A percentile compares a stretch with the other conserved stretches of the same genome.
These are phyloP conservation scores for Paramyrothecium sp. DNA, from an alignment of 2,329 filamentous ascomycete species.

Conservation along the genomic window DNA sequence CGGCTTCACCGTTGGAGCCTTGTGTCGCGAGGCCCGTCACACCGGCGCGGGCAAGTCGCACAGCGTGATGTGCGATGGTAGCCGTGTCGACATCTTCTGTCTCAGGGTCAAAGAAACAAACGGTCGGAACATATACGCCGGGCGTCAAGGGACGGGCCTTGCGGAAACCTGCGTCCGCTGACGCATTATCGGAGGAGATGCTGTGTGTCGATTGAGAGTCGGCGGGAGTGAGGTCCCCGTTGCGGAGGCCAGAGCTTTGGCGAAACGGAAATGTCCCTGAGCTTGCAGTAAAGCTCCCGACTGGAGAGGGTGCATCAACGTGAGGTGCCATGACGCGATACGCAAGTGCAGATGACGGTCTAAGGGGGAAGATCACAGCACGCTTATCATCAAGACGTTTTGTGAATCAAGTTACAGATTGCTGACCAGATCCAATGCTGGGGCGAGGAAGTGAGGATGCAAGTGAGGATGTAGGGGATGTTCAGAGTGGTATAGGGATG, in stretches of 20 bases:
- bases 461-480: too few species aligned
- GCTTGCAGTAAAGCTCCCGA: slow-evolving; percentile 12
- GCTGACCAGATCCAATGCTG: too few species aligned
- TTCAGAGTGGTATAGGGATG: too few species aligned
- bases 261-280: slow-evolving; percentile 36
- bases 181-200: slow-evolving; percentile 40
- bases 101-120: slow-evolving; percentile 67
- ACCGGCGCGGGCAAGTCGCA: slow-evolving; percentile 71
- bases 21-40: slow-evolving; percentile 74
- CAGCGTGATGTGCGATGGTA: slow-evolving; percentile 59
- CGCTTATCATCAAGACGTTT: too few species aligned
- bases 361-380: too few species aligned
- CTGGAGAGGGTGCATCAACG: slow-evolving; percentile 17
- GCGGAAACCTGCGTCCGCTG: slow-evolving; percentile 29
- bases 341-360: too few species aligned
- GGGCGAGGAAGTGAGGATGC: too few species aligned
- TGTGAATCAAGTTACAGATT: too few species aligned
- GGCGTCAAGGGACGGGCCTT: slow-evolving; percentile 37
- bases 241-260: slow-evolving; percentile 26
- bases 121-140: slow-evolving; percentile 71
- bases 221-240: slow-evolving; percentile 20
- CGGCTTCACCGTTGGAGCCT: slow-evolving; percentile 81
- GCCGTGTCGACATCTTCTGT: slow-evolving; percentile 66
- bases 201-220: slow-evolving; percentile 34
- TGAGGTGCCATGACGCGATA: not conserved